Percentiles rank a stretch among this genome's conserved stretches.
phyloP scores from a whole-genome alignment of 1,139 yeast genomes.

The Diutina scorzettiae region DNA sequence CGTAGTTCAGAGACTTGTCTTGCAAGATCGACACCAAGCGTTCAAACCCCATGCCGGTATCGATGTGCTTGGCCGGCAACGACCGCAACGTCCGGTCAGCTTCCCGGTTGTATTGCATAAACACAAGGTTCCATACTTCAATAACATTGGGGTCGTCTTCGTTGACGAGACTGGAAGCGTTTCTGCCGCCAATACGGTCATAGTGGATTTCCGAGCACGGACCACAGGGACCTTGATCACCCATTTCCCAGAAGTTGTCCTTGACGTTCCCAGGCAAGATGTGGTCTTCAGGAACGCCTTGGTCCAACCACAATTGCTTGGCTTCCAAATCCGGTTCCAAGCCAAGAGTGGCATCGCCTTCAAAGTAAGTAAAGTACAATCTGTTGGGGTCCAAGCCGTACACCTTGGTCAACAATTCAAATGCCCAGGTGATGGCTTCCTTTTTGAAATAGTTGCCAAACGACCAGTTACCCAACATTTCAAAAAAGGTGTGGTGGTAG shows the following conservation, averaged over 20 bases:
- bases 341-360: conserved; percentile 78
- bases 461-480: conserved; percentile 99
- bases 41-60: conserved; percentile 98
- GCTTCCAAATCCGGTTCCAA: conserved; percentile 92
- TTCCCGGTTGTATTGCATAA: conserved; percentile 93
- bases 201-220: conserved; percentile 97
- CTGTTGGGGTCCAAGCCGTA: conserved; percentile 71
- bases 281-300: conserved; percentile 87
- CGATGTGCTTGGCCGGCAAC: conserved; percentile 89
- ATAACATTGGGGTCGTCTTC: conserved; percentile 95
- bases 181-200: conserved; percentile 96
- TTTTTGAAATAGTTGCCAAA: conserved; percentile 96
- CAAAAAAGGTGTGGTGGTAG: conserved; percentile 96
- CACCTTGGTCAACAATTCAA: conserved; percentile 82
- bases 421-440: conserved; percentile 79
- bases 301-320: conserved; percentile 68
- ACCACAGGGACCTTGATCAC: conserved; percentile 99
- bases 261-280: conserved; percentile 81
- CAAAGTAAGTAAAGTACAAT: conserved; percentile 90
- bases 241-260: conserved; percentile 99
- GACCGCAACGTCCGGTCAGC: conserved; percentile 69
- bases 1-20: conserved; percentile 84
- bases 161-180: conserved; percentile 81
- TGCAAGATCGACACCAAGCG: conserved; percentile 91
- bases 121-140: conserved; percentile 96